Evolutionary conservation across 2,329 filamentous ascomycete genomes (phyloP), one percentile per base, ranked within the genome.

Genomic region (Fusarium torreyae): DNA sequence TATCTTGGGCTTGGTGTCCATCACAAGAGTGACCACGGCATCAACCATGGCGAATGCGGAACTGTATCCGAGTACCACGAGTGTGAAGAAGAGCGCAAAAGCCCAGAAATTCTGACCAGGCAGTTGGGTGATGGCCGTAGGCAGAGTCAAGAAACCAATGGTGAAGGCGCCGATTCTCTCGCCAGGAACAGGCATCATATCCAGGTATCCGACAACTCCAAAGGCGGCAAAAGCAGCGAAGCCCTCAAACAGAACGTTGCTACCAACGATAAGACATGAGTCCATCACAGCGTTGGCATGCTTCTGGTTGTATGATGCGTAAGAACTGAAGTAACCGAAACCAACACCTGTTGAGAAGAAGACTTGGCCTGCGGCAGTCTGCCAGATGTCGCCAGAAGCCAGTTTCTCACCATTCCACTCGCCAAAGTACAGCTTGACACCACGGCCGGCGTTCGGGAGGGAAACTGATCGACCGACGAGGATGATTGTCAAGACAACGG

Each of bases 31-130:
- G 9, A 85, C 84, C 6, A 85, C 80, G 6, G 85, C 86, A 68
- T 89, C 87, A 7, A 89, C 76, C 85, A 89, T 87, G 48, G 86
- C 86, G 61, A 88, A 88, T 1, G 87, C 85, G 0, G 86, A 88
- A 60, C 84, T 86, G 70, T 87, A 87, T 0, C 87, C 87, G 1
- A 89, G 81, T 1, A 88, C 83, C 61, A 88, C 83, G 8, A 89
- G 80, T 0, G 86, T 88, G 61, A 89, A 87, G 74, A 89, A 89
- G 2, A 88, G 76, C 1, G 86, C 77, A n/a, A 88, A 78, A 0
- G 86, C 85, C 86, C 86, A 89, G 65, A 86, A 88, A 42, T 87
- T 87, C 4, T 86, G 79, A 0, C 82, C 86, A 0, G 87, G 87
- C 83, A 89, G 87, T 59, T 88, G 81, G 1, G 85, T 76, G 2